Conservation (phyloP, 169 alveolate genomes). For the Plasmodium inui region DNA sequence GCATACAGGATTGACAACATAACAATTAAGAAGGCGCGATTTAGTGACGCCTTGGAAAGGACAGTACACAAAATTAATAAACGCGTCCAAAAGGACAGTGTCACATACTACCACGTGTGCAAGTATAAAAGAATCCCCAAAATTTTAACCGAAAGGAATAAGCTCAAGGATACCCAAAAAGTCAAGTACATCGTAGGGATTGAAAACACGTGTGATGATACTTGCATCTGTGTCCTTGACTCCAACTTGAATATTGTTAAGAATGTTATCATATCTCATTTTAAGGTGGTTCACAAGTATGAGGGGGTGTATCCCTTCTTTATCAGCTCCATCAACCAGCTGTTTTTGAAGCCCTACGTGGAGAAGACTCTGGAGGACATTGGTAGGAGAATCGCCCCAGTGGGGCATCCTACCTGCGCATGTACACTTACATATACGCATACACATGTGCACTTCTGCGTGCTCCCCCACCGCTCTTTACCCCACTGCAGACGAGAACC, state of each 20-base stretch:
- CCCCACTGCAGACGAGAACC: slow-evolving; percentile 15
- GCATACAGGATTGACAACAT: slow-evolving; percentile 55
- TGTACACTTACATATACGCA: not conserved
- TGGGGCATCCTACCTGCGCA: not conserved
- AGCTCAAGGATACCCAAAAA: slow-evolving; percentile 19
- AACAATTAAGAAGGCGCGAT: slow-evolving; percentile 15
- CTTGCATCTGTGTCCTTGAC: slow-evolving; percentile 61
- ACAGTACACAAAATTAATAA: slow-evolving; percentile 60
- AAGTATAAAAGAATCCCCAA: slow-evolving; percentile 60
- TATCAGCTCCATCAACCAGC: slow-evolving; percentile 47
- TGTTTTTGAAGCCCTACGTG: slow-evolving; percentile 49
- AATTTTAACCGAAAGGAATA: slow-evolving; percentile 37
- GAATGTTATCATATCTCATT: slow-evolving; percentile 60
- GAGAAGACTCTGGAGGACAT: slow-evolving; percentile 33
- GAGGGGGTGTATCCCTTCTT: slow-evolving; percentile 72
- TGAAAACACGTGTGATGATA: slow-evolving; percentile 75
- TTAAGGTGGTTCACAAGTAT: slow-evolving; percentile 61
- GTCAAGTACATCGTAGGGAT: slow-evolving; percentile 57
- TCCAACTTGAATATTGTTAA: slow-evolving; percentile 39
- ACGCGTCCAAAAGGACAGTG: slow-evolving; percentile 4
- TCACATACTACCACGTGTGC: slow-evolving; percentile 24
- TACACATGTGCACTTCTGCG: not conserved
- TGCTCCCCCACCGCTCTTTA: no score
- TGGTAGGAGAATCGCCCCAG: slow-evolving; percentile 8
- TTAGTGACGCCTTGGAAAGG: slow-evolving; percentile 42